Base-by-base conservation (phyloP, 2,329 filamentous ascomycete genomes). In the Sordariomycetes sp. region DNA sequence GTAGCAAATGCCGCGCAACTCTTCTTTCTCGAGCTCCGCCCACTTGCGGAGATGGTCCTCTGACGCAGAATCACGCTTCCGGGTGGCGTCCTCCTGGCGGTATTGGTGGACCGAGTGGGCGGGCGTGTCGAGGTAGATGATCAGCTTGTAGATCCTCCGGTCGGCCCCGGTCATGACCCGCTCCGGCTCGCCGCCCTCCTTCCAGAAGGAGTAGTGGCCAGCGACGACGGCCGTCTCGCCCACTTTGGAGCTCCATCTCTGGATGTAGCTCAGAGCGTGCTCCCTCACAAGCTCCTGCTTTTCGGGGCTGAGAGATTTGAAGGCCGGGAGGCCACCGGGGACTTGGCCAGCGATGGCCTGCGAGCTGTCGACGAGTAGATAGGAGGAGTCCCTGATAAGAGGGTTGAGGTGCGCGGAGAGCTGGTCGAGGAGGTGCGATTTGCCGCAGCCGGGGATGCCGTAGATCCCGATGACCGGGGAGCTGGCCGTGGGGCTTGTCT, bases 181-280 rank as follows among this genome's bases (percentile, higher is more conserved):
- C 1, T 65, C 67, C n/a, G 28, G 43, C 10, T 65, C 59, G 0
- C 72, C 25, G 72, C 68, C 4, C 28, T 77, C 71, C 0, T 60
- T 3, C 78, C 79, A 83, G 61, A 85, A 79, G 70, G 78, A 79
- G 64, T 72, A 78, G 64, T 86, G 80, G 0, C 80, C 81, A 20
- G 28, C 12, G 7, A 54, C 22, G 18, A 35, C 20, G 8, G 14
- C 2, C 32, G 2, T 28, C 7, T 20, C 12, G 5, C 18, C 37
- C 4, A 4, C 37, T 11, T 40, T 11, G 12, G 18, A 14, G 18
- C 37, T 14, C 37, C 5, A 3, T 40, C 12, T 18, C 12, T 3
- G 12, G 18, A 40, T 11, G 37, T 18, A 4, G 18, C 12, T 40
- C 12, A 40, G 4, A 5, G 37, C 37, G 37, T 14, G 4, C 37